A percentile compares a stretch with the other conserved stretches of the same genome.
phyloP scores from a whole-genome alignment of 352 stramenopile species.

The Phytophthora megakarya region DNA sequence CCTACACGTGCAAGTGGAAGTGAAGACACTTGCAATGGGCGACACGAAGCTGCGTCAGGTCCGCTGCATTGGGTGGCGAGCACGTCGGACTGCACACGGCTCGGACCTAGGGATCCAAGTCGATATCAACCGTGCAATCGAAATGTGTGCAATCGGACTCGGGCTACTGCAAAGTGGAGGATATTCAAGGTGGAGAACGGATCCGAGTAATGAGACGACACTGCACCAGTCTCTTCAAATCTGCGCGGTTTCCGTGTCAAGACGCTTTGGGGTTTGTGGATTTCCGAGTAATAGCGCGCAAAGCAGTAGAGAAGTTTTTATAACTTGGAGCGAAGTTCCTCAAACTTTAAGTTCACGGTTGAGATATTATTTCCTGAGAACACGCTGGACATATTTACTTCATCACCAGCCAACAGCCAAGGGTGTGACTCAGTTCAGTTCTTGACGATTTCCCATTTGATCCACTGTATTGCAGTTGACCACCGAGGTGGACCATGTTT shows the following conservation, averaged over 20 bases:
- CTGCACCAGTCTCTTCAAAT: slow-evolving; percentile 32
- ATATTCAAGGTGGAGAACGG: slow-evolving; percentile 28
- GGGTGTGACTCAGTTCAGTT: too few relatives aligned
- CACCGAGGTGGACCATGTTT: too few relatives aligned
- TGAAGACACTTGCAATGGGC: slow-evolving; percentile 22
- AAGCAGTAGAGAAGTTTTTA: slow-evolving; percentile 23
- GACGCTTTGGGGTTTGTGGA: slow-evolving; percentile 43
- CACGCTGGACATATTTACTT: too few relatives aligned
- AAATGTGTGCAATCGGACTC: slow-evolving; percentile 14
- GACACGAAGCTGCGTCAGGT: slow-evolving; percentile 14
- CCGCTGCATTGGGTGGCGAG: slow-evolving; percentile 32
- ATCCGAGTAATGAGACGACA: slow-evolving; percentile 36
- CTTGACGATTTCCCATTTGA: too few relatives aligned
- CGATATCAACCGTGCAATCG: slow-evolving; percentile 21
- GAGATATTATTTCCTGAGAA: too few relatives aligned
- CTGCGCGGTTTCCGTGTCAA: slow-evolving; percentile 39
- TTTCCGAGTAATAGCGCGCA: slow-evolving; percentile 26
- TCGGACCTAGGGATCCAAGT: slow-evolving; percentile 11
- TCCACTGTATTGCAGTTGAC: too few relatives aligned
- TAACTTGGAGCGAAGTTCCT: too few relatives aligned
- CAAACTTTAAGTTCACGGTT: too few relatives aligned
- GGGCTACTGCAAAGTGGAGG: slow-evolving; percentile 52
- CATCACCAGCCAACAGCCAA: too few relatives aligned
- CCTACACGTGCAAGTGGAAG: slow-evolving; percentile 3
- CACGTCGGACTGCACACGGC: slow-evolving; percentile 27